Base-by-base conservation (phyloP, 164 flowering plant genomes). In the Chimonanthus salicifolius region DNA sequence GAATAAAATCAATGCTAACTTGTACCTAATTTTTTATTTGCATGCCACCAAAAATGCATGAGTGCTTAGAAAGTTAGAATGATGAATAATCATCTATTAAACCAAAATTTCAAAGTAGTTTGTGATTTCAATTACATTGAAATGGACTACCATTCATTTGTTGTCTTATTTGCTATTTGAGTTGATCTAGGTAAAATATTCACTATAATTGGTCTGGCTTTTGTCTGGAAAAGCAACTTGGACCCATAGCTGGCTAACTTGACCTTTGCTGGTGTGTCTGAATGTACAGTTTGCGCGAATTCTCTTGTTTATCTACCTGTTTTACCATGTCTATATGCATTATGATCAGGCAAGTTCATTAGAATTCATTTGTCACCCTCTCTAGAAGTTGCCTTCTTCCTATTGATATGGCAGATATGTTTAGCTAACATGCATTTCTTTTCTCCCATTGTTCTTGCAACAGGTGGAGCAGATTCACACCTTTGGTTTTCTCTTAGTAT, bases 241-340 rank as follows among this genome's bases (percentile, higher is more conserved):
- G n/a, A n/a, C 60, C 60, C 11, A 10, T 54, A 15, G 16, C 60
- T 54, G 11, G 8, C 4, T 54, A n/a, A 5, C 60, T 54, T 49
- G 72, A 33, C 33, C 15, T 5, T 15, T 49, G 63, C 72, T 75
- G 50, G 47, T 49, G 9, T 68, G 44, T 7, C 47, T 7, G 45
- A 66, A 11, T 74, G 43, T 87, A 88, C 97, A 95, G 99, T 85
- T 85, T 76, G 99, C 97, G 5, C 85, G 99, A 82, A 76, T 95
- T 74, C 80, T 93, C 72, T 81, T 93, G 82, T 95, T 95, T 66
- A 73, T 77, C 44, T 93, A 92, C 89, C 75, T 93, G 82, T 93
- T 92, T 78, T 84, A 89, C 81, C 94, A 92, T 70, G 88, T 89
- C 9, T 92, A 88, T 82, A 68, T 88, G 79, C 98, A 93, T 83